Base-by-base conservation (phyloP, 1,284 basidiomycete genomes). In the Tilletia caries region DNA sequence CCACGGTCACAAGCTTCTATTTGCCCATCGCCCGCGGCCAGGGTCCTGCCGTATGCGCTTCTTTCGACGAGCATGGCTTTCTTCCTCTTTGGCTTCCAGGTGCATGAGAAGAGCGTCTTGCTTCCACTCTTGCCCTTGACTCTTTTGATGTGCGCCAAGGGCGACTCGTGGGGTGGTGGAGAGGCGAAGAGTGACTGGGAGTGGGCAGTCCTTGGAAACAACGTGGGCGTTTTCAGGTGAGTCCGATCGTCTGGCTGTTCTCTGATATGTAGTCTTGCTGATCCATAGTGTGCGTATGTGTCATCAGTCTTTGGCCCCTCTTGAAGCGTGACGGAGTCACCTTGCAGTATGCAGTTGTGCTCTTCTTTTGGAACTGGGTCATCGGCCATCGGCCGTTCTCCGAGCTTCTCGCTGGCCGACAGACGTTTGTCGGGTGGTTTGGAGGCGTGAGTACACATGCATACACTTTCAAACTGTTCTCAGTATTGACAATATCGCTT, bases 11-110 rank as follows among this genome's bases (percentile, higher is more conserved):
- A 62, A 62, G 58, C 58, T 29, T 62, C 58, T 13, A 62, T 62
- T 23, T 62, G 58, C 58, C 87, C n/a, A 58, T 90, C 64, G 88
- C 90, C 32, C 89, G 91, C 82, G 3, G 80, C 81, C 0, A 70
- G 71, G 27, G 71, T 82, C 67, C 72, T 82, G 3, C 80, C 75
- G 3, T 82, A 82, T 60, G 83, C 82, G 41, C 75, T 83, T 25
- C 34, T 79, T 44, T 75, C 72, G 44, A 74, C 79, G 5, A 76
- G 80, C 2, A 79, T 95, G 86, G 91, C 92, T 3, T 95, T 96
- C 86, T 96, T 94, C 85, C 86, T 98, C 29, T 95, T 96, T 85
- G 94, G 93, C 6, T 95, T 96, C 83, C 93, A 96, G 81, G 93
- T 94, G 33, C 93, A 95, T 84, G 93, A 96, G 84, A 96, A 96